These are phyloP conservation scores for Pythium rhizo-oryzae DNA, from an alignment of 352 stramenopile genomes.

Conservation along the genomic window DNA sequence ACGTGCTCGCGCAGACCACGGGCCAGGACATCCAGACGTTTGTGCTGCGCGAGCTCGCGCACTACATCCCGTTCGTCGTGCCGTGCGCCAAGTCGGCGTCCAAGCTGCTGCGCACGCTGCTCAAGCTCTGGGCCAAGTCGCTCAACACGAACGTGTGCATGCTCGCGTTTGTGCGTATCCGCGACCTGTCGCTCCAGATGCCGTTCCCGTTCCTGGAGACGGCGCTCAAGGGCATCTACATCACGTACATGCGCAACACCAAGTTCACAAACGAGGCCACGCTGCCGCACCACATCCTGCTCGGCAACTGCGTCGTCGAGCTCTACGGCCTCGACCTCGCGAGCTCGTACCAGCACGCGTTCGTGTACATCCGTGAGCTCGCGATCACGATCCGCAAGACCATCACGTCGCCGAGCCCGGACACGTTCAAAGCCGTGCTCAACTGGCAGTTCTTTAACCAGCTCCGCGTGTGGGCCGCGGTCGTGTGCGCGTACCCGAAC, in stretches of 20 bases:
- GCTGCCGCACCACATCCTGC: constrained; percentile 85
- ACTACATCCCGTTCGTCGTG: constrained; percentile 76
- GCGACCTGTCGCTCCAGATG: constrained; percentile 93
- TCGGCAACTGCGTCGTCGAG: constrained; percentile 99
- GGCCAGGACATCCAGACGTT: constrained; percentile 81
- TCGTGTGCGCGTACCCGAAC: constrained; percentile 90
- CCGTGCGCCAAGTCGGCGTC: constrained; percentile 67
- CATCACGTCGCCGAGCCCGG: constrained; percentile 92
- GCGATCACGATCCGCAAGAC: constrained; percentile 97
- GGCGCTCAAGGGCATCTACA: constrained; percentile 95
- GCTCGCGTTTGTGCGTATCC: constrained; percentile 95
- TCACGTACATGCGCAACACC: constrained; percentile 95
- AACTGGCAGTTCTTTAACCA: constrained; percentile 99
- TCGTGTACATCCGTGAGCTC: constrained; percentile 99
- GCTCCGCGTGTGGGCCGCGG: constrained; percentile 95
- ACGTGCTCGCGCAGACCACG: constrained; percentile 91
- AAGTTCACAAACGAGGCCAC: constrained; percentile 94
- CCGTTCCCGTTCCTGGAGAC: constrained; percentile 97
- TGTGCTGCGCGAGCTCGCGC: constrained; percentile 76
- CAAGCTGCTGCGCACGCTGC: constrained; percentile 79
- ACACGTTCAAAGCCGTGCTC: constrained; percentile 89
- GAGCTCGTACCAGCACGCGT: constrained; percentile 98
- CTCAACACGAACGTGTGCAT: constrained; percentile 85
- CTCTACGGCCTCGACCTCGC: constrained; percentile 96
- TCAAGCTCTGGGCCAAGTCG: constrained; percentile 88